phyloP scores from a whole-genome alignment of 306 rosid species.

The Begonia fuchsioides region DNA sequence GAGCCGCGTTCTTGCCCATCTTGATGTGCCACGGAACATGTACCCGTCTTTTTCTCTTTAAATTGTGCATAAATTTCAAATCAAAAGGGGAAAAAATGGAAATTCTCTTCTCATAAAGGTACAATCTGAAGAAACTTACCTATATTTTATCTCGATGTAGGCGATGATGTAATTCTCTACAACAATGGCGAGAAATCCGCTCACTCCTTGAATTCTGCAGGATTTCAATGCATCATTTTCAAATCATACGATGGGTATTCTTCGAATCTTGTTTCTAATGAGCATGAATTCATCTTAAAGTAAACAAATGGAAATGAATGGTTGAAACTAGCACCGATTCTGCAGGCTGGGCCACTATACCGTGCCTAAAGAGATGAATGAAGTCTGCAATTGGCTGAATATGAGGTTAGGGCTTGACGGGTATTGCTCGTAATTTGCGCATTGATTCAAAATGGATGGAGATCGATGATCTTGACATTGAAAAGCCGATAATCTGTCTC shows the following conservation, averaged over 20 bases:
- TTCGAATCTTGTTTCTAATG: background rate
- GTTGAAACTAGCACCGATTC: background rate
- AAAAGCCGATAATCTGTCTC: too few species aligned
- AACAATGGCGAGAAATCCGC: conserved; percentile 77
- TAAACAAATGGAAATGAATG: background rate
- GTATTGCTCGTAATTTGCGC: background rate
- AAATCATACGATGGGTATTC: conserved; percentile 67
- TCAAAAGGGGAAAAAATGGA: too few species aligned
- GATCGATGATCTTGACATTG: too few species aligned
- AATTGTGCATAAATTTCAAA: conserved; percentile 4
- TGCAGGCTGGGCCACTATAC: conserved; percentile 83
- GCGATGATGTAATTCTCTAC: conserved; percentile 71
- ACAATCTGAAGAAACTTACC: too few species aligned
- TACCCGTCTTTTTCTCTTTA: conserved; percentile 5
- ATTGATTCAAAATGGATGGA: too few species aligned
- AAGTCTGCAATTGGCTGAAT: conserved; percentile 66
- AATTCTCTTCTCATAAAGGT: too few species aligned
- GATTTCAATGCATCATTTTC: conserved; percentile 65
- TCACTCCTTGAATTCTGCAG: conserved; percentile 48
- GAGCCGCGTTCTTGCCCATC: conserved; percentile 64
- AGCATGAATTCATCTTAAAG: background rate
- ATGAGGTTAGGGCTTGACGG: conserved; percentile 76
- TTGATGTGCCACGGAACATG: conserved; percentile 79
- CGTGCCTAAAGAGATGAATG: conserved; percentile 81
- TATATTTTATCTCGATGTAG: conserved; percentile 20